Percentiles rank a stretch among this genome's conserved stretches.
These are phyloP conservation scores for Pichia sp. DNA, from an alignment of 1,139 yeast species.

Conservation along the genomic window DNA sequence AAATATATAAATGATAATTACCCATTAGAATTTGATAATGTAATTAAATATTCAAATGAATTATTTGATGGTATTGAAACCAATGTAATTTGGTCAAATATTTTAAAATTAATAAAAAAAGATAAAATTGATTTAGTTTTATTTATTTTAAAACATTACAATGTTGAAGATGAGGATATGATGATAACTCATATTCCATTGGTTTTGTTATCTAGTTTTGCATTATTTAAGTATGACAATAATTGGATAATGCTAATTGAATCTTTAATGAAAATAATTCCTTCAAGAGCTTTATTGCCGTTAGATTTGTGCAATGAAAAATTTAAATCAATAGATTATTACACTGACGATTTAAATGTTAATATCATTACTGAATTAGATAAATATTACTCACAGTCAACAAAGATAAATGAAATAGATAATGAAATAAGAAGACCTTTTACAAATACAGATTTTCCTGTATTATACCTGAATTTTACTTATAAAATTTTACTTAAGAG, in stretches of 20 bases:
- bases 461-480: conserved; percentile 34
- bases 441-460: conserved; percentile 39
- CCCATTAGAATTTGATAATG: conserved; percentile 31
- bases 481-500: conserved; percentile 33
- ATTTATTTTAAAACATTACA: conserved; percentile 59
- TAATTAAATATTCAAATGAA: conserved; percentile 52
- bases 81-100: conserved; percentile 63
- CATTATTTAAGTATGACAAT: conserved; percentile 20
- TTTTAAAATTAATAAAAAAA: conserved; percentile 37
- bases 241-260: conserved; percentile 31
- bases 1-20: conserved; percentile 21
- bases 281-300: conserved; percentile 53
- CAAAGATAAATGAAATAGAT: neutral
- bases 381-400: conserved; percentile 10
- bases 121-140: conserved; percentile 41
- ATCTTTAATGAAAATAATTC: conserved; percentile 42
- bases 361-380: conserved; percentile 26
- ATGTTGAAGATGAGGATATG: conserved; percentile 84
- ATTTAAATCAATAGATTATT: conserved; percentile 12
- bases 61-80: conserved; percentile 88
- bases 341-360: conserved; percentile 12
- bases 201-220: conserved; percentile 45
- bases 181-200: conserved; percentile 69
- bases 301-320: conserved; percentile 34
- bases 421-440: conserved; percentile 34